Percentiles rank a stretch among this genome's conserved stretches.
phyloP scores from a whole-genome alignment of 2,329 filamentous ascomycete species.

The Trematosphaeria pertusa region DNA sequence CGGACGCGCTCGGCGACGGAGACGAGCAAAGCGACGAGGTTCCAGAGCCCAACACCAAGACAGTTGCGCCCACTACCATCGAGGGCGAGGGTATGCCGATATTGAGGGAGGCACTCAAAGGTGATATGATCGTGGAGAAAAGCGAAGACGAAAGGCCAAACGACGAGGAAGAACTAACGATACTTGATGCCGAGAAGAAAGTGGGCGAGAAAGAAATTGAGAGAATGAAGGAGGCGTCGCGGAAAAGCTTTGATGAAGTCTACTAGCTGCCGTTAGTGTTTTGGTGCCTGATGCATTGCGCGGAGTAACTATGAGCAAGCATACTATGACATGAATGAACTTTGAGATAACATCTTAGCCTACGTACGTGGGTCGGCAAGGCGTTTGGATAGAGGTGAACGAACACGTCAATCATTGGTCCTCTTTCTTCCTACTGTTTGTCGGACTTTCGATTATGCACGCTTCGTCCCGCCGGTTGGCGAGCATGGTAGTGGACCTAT shows the following conservation, averaged over 20 bases:
- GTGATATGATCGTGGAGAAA: constrained; percentile 43
- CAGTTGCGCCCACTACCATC: constrained; percentile 1
- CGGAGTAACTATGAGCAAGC: not conserved
- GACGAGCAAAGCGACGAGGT: constrained; percentile 33
- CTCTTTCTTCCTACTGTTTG: too few relatives aligned
- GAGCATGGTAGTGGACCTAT: too few relatives aligned
- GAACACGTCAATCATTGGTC: too few relatives aligned
- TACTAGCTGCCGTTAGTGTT: constrained; percentile 26
- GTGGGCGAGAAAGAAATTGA: constrained; percentile 36
- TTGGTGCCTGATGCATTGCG: not conserved
- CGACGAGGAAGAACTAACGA: constrained; percentile 19
- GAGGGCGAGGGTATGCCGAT: constrained; percentile 30
- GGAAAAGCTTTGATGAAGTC: constrained; percentile 40
- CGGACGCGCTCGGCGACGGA: constrained; percentile 55
- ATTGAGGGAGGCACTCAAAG: constrained; percentile 41
- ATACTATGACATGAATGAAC: not conserved
- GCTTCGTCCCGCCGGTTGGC: too few relatives aligned
- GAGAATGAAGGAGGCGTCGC: constrained; percentile 36
- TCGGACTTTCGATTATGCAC: too few relatives aligned
- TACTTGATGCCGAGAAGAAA: constrained; percentile 18
- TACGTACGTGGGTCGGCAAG: too few relatives aligned
- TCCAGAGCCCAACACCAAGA: constrained; percentile 3
- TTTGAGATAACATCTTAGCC: too few relatives aligned
- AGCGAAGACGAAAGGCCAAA: constrained; percentile 28
- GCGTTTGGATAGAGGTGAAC: too few relatives aligned